Percentiles rank a stretch among this genome's conserved stretches.
Conservation (phyloP, 371 early-diverging fungal species). For the Pancytospora epiphaga region DNA sequence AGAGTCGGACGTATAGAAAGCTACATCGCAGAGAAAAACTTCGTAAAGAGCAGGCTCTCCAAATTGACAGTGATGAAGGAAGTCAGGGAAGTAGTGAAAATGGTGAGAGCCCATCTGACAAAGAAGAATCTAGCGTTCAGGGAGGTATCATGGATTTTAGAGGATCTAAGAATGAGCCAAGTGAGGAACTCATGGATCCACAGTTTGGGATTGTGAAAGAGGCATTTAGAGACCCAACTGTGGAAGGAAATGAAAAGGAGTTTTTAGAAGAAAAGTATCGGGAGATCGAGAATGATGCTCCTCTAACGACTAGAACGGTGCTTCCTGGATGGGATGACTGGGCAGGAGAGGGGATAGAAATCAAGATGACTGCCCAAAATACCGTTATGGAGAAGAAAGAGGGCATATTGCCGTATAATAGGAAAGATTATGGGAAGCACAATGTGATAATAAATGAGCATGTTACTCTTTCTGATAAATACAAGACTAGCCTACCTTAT, state of each 20-base stretch:
- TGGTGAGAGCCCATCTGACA: background rate
- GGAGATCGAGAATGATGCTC: slow-evolving; percentile 40
- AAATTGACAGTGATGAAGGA: background rate
- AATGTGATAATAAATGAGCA: slow-evolving; percentile 60
- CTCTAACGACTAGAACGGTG: slow-evolving; percentile 43
- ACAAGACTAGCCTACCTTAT: slow-evolving; percentile 41
- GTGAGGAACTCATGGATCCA: background rate
- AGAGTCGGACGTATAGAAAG: slow-evolving; percentile 57
- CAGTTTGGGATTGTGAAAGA: slow-evolving; percentile 34
- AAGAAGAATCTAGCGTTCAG: background rate
- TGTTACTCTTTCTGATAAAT: slow-evolving; percentile 39
- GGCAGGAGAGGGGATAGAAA: slow-evolving; percentile 53
- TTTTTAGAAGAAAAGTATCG: slow-evolving; percentile 54
- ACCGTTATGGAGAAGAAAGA: slow-evolving; percentile 37
- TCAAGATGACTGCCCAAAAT: slow-evolving; percentile 42
- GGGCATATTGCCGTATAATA: slow-evolving; percentile 50
- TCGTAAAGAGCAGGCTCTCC: background rate
- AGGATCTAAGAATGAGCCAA: background rate
- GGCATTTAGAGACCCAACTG: slow-evolving; percentile 23
- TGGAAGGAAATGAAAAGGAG: slow-evolving; percentile 33
- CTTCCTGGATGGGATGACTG: slow-evolving; percentile 59
- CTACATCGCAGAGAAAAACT: slow-evolving; percentile 19
- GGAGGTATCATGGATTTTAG: slow-evolving; percentile 6
- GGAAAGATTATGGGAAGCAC: slow-evolving; percentile 55
- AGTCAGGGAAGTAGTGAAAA: background rate